A percentile compares a stretch with the other conserved stretches of the same genome.
Evolutionary conservation across 2,329 filamentous ascomycete genomes (phyloP).

Genomic region (Sclerotinia minor): DNA sequence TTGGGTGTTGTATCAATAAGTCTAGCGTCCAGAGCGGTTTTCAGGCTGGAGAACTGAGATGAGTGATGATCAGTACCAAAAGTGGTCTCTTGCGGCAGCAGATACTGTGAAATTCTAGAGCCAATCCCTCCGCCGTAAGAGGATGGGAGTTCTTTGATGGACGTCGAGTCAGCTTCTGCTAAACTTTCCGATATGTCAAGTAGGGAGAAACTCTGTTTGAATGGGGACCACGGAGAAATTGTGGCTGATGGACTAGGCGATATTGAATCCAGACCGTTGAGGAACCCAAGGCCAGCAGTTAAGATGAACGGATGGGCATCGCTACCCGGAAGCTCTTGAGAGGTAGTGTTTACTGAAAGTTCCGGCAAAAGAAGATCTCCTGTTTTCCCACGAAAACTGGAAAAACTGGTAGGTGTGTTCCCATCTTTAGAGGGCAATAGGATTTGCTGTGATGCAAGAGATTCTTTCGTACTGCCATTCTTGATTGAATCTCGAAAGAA

Average conservation of each 20-base stretch:
- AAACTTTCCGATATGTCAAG: neutral
- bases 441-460: neutral
- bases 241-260: neutral
- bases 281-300: neutral
- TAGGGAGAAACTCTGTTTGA: neutral
- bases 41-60: neutral
- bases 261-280: neutral
- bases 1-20: neutral
- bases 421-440: neutral
- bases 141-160: neutral
- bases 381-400: neutral
- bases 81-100: neutral
- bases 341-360: neutral
- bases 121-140: neutral
- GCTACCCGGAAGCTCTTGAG: neutral
- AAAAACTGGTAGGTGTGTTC: neutral
- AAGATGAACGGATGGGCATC: neutral
- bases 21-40: neutral
- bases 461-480: slow-evolving; percentile 3
- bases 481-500: neutral
- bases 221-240: neutral
- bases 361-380: neutral
- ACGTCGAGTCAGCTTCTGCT: neutral
- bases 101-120: neutral
- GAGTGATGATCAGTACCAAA: neutral